Evolutionary conservation across 768 basidiomycete genomes (phyloP).

Genomic region (Termitomyces titanicus): DNA sequence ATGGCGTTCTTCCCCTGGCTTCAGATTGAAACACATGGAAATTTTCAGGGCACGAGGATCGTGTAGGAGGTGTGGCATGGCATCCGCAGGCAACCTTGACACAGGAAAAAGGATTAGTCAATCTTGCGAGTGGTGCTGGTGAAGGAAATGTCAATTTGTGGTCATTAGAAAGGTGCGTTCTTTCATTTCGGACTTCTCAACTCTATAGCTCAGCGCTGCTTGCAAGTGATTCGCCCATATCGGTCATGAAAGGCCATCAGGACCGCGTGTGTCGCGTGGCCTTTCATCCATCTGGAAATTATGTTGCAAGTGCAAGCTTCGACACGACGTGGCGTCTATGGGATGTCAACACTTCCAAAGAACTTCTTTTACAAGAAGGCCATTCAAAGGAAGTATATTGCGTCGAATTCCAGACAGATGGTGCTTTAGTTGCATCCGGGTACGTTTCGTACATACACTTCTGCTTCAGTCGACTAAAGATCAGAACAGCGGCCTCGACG

Average conservation of each 20-base stretch:
- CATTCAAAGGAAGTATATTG: slow-evolving; percentile 97
- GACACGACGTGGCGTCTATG: slow-evolving; percentile 98
- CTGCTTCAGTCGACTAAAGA: neutral
- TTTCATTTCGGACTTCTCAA: neutral
- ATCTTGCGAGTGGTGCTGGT: slow-evolving; percentile 88
- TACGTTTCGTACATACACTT: slow-evolving; percentile 24
- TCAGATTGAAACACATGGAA: slow-evolving; percentile 2
- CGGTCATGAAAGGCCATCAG: slow-evolving; percentile 83
- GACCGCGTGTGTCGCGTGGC: slow-evolving; percentile 90
- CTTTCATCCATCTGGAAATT: slow-evolving; percentile 94
- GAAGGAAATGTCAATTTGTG: slow-evolving; percentile 86
- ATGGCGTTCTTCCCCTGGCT: neutral
- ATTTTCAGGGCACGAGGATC: slow-evolving; percentile 74
- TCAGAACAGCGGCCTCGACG: slow-evolving; percentile 79
- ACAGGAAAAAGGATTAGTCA: slow-evolving; percentile 60
- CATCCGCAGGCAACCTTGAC: slow-evolving; percentile 88
- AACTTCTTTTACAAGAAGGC: slow-evolving; percentile 90
- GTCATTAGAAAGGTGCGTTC: slow-evolving; percentile 76
- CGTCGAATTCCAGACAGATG: slow-evolving; percentile 95
- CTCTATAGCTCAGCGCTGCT: slow-evolving; percentile 1
- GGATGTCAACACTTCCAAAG: slow-evolving; percentile 82
- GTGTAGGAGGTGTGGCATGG: slow-evolving; percentile 96
- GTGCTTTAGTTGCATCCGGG: slow-evolving; percentile 91
- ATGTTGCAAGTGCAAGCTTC: slow-evolving; percentile 92
- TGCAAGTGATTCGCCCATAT: slow-evolving; percentile 77